These are phyloP conservation scores for Chrysanthemum makinoi DNA, from an alignment of 129 eudicot species.

Conservation along the genomic window DNA sequence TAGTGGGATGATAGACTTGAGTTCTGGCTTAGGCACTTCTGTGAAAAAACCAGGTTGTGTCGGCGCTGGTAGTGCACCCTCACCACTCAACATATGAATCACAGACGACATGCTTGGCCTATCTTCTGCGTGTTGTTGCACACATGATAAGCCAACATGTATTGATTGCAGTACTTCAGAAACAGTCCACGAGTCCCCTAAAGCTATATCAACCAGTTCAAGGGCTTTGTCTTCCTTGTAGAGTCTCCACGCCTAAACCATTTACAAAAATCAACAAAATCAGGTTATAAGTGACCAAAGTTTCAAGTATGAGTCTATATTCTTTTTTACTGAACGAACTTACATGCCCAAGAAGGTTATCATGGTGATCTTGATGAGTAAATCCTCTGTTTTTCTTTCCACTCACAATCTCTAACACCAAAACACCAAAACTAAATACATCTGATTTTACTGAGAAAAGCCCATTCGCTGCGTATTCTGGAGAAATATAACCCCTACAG, in stretches of 20 bases:
- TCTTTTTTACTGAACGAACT: conserved; percentile 10
- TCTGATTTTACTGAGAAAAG: conserved; percentile 31
- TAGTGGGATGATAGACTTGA: neutral
- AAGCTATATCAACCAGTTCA: conserved; percentile 21
- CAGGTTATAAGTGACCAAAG: neutral
- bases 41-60: conserved; percentile 23
- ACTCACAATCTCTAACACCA: conserved; percentile 27
- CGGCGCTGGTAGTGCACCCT: conserved; percentile 23
- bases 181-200: conserved; percentile 9
- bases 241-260: conserved; percentile 32
- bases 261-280: neutral
- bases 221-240: conserved; percentile 21
- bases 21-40: conserved; percentile 11
- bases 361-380: conserved; percentile 22
- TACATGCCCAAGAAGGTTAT: conserved; percentile 34
- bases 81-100: conserved; percentile 29
- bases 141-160: conserved; percentile 27
- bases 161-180: conserved; percentile 14
- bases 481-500: conserved; percentile 23
- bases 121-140: conserved; percentile 25
- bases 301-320: neutral
- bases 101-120: conserved; percentile 29
- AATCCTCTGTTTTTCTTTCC: conserved; percentile 38
- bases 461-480: conserved; percentile 29
- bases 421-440: conserved; percentile 33